Conservation (phyloP, 306 rosid genomes). For the Alnus rubra region DNA sequence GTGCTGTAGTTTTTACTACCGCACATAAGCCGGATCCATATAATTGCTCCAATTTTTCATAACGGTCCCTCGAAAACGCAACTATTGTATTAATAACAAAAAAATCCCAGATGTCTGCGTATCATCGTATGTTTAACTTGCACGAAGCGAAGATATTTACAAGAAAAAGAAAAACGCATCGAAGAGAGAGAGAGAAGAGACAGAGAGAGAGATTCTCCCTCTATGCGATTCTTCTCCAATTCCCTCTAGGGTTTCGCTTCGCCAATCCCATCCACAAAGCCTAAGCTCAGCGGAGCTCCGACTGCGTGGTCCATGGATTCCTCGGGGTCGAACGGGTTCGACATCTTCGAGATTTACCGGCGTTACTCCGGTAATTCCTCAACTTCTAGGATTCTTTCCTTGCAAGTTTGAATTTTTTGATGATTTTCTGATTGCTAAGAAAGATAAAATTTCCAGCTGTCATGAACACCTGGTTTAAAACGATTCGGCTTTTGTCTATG, state of each 20-base stretch:
- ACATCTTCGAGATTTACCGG: slow-evolving; percentile 67
- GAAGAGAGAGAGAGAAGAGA: neutral
- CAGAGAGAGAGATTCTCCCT: neutral
- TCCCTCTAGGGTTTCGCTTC: slow-evolving; percentile 4
- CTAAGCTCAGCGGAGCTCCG: slow-evolving; percentile 15
- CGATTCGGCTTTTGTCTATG: neutral
- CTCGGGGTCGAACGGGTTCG: slow-evolving; percentile 42
- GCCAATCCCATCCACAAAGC: neutral
- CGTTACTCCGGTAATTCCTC: slow-evolving; percentile 59
- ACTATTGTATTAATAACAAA: too few species aligned
- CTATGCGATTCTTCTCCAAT: neutral
- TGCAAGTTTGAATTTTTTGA: neutral
- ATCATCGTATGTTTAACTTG: too few species aligned
- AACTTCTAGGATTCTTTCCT: neutral
- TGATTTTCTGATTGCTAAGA: neutral
- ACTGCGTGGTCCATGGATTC: slow-evolving; percentile 52
- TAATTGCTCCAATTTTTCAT: too few species aligned
- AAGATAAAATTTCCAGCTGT: neutral
- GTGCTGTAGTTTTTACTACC: too few species aligned
- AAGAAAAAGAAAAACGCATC: too few species aligned
- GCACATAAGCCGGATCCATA: too few species aligned
- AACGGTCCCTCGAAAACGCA: too few species aligned
- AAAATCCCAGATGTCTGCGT: too few species aligned
- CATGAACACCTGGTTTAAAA: neutral
- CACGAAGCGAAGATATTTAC: too few species aligned